These are phyloP conservation scores for Thermothelomyces thermophilus DNA, from an alignment of 2,329 filamentous ascomycete genomes.

Conservation along the genomic window DNA sequence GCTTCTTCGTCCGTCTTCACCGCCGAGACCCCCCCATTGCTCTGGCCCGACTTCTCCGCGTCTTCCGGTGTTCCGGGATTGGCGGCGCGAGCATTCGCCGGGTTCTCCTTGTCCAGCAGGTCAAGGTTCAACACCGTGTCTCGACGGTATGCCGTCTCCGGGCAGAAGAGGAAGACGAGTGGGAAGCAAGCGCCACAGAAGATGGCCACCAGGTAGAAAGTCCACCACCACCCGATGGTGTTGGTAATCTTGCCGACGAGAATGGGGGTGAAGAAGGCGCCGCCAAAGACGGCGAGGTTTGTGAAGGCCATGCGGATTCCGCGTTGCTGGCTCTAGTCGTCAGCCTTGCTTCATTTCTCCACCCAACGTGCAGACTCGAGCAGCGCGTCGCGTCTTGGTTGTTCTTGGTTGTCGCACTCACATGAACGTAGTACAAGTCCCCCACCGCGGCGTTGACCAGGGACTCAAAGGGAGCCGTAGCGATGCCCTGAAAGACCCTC, in stretches of 20 bases:
- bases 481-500: conserved; percentile 78
- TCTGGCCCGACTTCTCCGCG: conserved; percentile 7
- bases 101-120: conserved; percentile 37
- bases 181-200: conserved; percentile 67
- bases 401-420: conserved; percentile 35
- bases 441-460: conserved; percentile 84
- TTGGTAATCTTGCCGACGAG: conserved; percentile 79
- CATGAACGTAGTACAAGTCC: conserved; percentile 85
- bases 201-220: conserved; percentile 82
- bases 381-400: background rate
- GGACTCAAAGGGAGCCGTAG: conserved; percentile 81
- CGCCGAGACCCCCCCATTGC: background rate
- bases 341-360: background rate
- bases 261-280: conserved; percentile 69
- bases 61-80: background rate
- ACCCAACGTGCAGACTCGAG: no score
- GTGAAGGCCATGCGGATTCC: conserved; percentile 81
- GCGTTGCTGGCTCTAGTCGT: conserved; percentile 47
- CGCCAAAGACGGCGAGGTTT: conserved; percentile 51
- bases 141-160: conserved; percentile 74
- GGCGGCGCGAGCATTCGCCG: background rate
- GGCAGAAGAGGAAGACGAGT: conserved; percentile 68
- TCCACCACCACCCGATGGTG: conserved; percentile 75
- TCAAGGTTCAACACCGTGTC: conserved; percentile 64
- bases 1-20: background rate